phyloP scores from a whole-genome alignment of 148 eudicot species.

The Rhododendron ovatum region DNA sequence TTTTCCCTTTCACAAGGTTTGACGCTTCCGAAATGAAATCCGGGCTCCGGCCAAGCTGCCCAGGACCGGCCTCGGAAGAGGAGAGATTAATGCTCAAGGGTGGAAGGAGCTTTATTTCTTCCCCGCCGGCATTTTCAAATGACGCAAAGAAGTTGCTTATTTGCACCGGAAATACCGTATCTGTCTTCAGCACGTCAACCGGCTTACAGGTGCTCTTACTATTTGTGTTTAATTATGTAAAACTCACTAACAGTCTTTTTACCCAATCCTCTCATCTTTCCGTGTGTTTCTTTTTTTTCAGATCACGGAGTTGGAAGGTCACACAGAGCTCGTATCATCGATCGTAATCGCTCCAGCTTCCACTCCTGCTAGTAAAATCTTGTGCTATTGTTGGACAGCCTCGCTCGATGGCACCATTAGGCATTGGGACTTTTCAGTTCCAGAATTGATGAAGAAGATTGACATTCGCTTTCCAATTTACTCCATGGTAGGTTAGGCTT shows the following conservation, averaged over 20 bases:
- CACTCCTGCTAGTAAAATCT: slow-evolving; percentile 33
- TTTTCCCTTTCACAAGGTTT: not conserved
- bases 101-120: slow-evolving; percentile 66
- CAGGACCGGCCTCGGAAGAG: not conserved
- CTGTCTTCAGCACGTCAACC: slow-evolving; percentile 77
- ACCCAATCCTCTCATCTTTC: not conserved
- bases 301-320: slow-evolving; percentile 83
- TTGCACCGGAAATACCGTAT: slow-evolving; percentile 68
- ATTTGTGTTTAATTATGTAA: too few relatives aligned
- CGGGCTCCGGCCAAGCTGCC: too few relatives aligned
- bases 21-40: not conserved
- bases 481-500: slow-evolving; percentile 52
- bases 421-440: slow-evolving; percentile 66
- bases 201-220: slow-evolving; percentile 51
- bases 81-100: slow-evolving; percentile 24
- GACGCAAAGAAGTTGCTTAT: slow-evolving; percentile 67
- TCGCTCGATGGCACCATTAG: slow-evolving; percentile 85
- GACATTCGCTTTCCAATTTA: slow-evolving; percentile 56
- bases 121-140: slow-evolving; percentile 76
- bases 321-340: slow-evolving; percentile 64
- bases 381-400: slow-evolving; percentile 84
- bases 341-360: slow-evolving; percentile 62
- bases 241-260: not conserved
- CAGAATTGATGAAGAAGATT: slow-evolving; percentile 64
- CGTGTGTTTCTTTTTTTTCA: slow-evolving; percentile 6